phyloP scores from a whole-genome alignment of 2,329 filamentous ascomycete genomes.

The Beauveria sp. region DNA sequence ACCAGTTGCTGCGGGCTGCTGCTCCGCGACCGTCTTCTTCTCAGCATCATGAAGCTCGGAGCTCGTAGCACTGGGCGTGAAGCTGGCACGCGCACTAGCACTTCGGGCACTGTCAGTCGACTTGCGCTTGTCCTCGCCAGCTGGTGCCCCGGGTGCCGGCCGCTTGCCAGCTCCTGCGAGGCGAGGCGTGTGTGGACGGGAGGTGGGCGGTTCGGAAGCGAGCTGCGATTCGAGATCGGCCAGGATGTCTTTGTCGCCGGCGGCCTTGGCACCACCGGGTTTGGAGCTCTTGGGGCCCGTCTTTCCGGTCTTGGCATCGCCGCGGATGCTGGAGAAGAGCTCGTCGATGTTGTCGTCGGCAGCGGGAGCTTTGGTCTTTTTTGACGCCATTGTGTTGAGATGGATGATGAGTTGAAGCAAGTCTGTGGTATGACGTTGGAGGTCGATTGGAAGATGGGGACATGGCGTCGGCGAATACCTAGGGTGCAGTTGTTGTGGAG shows the following conservation, averaged over 20 bases:
- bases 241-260: constrained; percentile 64
- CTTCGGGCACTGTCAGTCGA: constrained; percentile 71
- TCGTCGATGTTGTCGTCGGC: constrained; percentile 58
- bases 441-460: background rate
- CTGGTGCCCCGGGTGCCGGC: constrained; percentile 42
- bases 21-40: constrained; percentile 41
- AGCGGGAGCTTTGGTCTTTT: constrained; percentile 45
- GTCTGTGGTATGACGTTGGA: constrained; percentile 4
- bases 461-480: background rate
- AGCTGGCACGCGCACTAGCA: constrained; percentile 62
- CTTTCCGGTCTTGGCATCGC: constrained; percentile 45
- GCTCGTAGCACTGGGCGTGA: constrained; percentile 61
- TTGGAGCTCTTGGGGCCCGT: constrained; percentile 35
- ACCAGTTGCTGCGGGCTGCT: constrained; percentile 35
- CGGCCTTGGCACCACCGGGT: constrained; percentile 40
- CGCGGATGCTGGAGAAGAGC: constrained; percentile 55
- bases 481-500: background rate
- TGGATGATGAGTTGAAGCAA: background rate
- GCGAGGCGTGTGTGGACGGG: constrained; percentile 78
- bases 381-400: constrained; percentile 45
- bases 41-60: constrained; percentile 52
- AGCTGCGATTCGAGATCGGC: constrained; percentile 74
- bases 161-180: constrained; percentile 40
- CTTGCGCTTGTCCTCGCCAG: constrained; percentile 67
- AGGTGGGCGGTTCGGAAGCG: constrained; percentile 61